Evolutionary conservation across 305 asterid genomes (phyloP).

Genomic region (Fraxinus nigra): DNA sequence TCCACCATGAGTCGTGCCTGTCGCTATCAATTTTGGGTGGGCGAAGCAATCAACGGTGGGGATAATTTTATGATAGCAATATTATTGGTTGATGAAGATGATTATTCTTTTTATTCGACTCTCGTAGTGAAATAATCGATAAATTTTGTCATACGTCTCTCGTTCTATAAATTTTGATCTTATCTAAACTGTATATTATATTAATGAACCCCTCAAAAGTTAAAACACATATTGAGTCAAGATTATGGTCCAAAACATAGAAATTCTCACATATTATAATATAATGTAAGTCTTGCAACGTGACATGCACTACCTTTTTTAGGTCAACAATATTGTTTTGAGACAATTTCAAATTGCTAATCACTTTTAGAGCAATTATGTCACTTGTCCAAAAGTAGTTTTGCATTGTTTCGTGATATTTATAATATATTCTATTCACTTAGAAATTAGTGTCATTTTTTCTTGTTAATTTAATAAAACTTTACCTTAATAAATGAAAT

Average conservation of each 20-base stretch:
- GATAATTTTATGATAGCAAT: background rate
- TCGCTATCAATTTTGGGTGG: background rate
- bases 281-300: constrained; percentile 20
- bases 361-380: background rate
- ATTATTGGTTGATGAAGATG: background rate
- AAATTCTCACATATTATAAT: background rate
- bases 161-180: background rate
- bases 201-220: background rate
- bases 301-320: constrained; percentile 30
- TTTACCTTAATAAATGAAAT: background rate
- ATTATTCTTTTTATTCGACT: background rate
- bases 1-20: background rate
- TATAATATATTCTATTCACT: background rate
- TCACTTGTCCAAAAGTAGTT: background rate
- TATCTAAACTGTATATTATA: background rate
- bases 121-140: background rate
- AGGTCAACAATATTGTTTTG: constrained; percentile 19
- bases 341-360: constrained; percentile 14
- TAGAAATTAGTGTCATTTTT: background rate
- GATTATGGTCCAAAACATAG: background rate
- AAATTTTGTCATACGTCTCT: background rate
- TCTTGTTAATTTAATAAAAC: background rate
- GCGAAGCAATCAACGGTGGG: background rate
- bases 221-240: background rate
- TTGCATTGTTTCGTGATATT: background rate